Percentiles rank a stretch among this genome's conserved stretches.
Conservation (phyloP, 2,329 filamentous ascomycete genomes). For the Chalaropsis thielavioides region DNA sequence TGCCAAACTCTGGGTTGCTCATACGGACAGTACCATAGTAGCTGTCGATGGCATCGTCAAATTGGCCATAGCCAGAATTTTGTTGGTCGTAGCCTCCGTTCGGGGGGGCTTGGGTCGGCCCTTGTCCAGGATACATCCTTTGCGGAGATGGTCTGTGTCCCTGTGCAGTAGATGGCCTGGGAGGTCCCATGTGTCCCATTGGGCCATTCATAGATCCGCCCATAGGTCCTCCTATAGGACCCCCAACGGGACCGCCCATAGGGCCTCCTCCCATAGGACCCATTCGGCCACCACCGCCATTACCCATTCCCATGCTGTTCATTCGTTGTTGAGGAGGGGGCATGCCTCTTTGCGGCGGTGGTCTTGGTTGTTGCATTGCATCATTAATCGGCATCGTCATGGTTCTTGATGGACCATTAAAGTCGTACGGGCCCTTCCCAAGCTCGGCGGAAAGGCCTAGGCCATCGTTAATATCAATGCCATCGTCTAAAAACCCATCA, state of each 20-base stretch:
- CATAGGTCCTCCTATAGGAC: conserved; percentile 4
- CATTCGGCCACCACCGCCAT: conserved; percentile 22
- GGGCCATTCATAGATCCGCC: neutral
- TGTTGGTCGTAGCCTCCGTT: conserved; percentile 13
- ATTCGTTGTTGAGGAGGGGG: conserved; percentile 25
- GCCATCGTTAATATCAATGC: conserved; percentile 25
- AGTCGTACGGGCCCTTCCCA: conserved; percentile 25
- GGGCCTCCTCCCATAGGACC: conserved; percentile 26
- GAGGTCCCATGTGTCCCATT: conserved; percentile 10
- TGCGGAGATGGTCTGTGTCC: conserved; percentile 39
- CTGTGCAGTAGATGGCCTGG: conserved; percentile 37
- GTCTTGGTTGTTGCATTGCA: conserved; percentile 25
- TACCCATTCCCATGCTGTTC: conserved; percentile 35
- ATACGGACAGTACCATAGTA: conserved; percentile 21
- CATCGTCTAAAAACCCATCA: conserved; percentile 23
- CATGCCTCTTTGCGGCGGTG: conserved; percentile 21
- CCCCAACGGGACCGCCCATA: conserved; percentile 18
- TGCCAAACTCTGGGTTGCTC: conserved; percentile 22
- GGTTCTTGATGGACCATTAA: conserved; percentile 40
- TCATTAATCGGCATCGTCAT: conserved; percentile 46
- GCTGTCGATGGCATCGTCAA: conserved; percentile 21
- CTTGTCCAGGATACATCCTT: conserved; percentile 35
- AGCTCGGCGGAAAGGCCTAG: conserved; percentile 23
- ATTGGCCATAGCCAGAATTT: conserved; percentile 17
- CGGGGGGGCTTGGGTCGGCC: conserved; percentile 24